phyloP scores from a whole-genome alignment of 169 alveolate species.

The Plasmodium cynomolgi region DNA sequence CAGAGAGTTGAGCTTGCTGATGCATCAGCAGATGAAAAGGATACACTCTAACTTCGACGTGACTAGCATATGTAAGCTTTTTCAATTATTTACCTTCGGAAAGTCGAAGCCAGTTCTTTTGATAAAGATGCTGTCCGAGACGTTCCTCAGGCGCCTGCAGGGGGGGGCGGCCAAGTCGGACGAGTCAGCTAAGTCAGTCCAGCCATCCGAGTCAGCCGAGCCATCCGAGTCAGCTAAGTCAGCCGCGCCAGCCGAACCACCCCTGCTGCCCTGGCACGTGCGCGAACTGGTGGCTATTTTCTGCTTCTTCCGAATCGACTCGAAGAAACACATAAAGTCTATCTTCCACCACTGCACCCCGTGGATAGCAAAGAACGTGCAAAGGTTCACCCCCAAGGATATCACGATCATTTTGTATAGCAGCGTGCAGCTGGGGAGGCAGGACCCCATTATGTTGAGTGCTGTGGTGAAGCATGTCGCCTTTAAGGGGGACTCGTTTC shows the following conservation, averaged over 20 bases:
- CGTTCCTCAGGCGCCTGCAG: constrained; percentile 4
- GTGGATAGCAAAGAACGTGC: constrained; percentile 20
- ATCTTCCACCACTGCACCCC: constrained; percentile 55
- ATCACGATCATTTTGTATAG: constrained; percentile 34
- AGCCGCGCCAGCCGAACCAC: background rate
- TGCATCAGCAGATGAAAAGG: constrained; percentile 71
- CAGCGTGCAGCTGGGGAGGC: constrained; percentile 29
- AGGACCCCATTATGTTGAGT: constrained; percentile 12
- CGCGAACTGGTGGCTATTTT: constrained; percentile 53
- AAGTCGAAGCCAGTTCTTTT: constrained; percentile 27
- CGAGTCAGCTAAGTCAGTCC: too few species aligned
- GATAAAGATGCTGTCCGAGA: constrained; percentile 32
- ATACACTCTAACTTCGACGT: constrained; percentile 57
- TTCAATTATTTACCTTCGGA: constrained; percentile 32
- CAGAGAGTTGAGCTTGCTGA: constrained; percentile 21
- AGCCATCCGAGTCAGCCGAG: too few species aligned
- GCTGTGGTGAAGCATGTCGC: constrained; percentile 33
- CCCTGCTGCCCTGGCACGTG: constrained; percentile 35
- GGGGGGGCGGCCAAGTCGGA: background rate
- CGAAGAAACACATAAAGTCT: background rate
- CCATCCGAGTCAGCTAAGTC: too few species aligned
- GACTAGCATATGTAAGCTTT: constrained; percentile 49
- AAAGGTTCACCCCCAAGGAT: constrained; percentile 46
- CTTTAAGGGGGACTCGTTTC: constrained; percentile 9
- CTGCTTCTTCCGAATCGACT: constrained; percentile 35